Conservation (phyloP, 768 basidiomycete species). For the Wakefieldia striispora region DNA sequence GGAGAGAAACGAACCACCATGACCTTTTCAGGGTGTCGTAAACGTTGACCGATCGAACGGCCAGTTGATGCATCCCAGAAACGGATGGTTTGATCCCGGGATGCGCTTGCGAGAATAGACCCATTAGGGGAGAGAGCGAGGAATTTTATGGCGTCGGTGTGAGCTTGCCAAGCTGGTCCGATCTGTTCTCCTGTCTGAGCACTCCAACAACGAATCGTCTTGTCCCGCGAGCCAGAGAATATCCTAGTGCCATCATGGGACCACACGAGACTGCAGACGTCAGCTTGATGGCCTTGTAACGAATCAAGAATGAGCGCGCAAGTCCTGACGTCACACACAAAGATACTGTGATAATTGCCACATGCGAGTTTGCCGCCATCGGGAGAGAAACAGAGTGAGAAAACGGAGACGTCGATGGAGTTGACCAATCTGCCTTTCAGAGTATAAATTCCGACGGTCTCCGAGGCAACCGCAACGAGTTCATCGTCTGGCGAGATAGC, state of each 20-base stretch:
- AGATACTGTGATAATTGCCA: neutral
- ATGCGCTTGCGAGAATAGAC: slow-evolving; percentile 1
- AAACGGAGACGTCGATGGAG: neutral
- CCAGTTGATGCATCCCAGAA: slow-evolving; percentile 2
- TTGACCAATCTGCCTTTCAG: neutral
- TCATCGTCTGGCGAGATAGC: neutral
- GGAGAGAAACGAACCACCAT: slow-evolving; percentile 4
- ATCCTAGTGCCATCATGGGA: slow-evolving; percentile 10
- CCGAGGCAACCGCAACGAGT: too few species aligned
- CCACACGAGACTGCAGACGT: slow-evolving; percentile 6
- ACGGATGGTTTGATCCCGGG: slow-evolving; percentile 1
- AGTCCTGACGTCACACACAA: neutral
- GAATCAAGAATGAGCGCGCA: neutral
- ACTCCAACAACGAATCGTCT: slow-evolving; percentile 9
- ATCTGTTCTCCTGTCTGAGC: neutral
- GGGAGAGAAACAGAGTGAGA: neutral
- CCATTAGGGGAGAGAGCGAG: slow-evolving; percentile 3
- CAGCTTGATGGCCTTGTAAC: neutral
- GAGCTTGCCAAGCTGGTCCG: slow-evolving; percentile 10
- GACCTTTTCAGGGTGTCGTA: neutral
- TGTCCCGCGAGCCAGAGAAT: neutral
- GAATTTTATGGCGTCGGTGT: neutral
- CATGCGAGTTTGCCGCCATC: neutral
- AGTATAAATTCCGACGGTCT: too few species aligned
- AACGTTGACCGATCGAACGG: neutral